phyloP scores from a whole-genome alignment of 352 stramenopile species.

The Phytophthora melonis region DNA sequence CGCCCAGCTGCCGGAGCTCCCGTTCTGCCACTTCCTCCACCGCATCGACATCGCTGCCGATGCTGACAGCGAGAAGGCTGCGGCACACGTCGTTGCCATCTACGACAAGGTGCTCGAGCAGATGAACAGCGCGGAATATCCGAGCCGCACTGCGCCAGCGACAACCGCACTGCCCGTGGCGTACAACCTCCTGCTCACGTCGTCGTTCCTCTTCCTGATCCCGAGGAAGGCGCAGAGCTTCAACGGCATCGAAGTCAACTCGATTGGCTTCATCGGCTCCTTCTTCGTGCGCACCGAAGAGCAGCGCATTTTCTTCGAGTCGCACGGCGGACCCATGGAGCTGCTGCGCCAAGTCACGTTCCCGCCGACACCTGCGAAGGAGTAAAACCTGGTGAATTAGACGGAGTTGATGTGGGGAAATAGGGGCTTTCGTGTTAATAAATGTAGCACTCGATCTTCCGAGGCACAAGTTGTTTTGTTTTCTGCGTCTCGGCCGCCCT shows the following conservation, averaged over 20 bases:
- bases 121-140: slow-evolving; percentile 54
- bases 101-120: slow-evolving; percentile 60
- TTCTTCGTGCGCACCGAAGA: slow-evolving; percentile 77
- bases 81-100: slow-evolving; percentile 48
- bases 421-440: slow-evolving; percentile 36
- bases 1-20: slow-evolving; percentile 69
- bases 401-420: slow-evolving; percentile 23
- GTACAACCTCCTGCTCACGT: slow-evolving; percentile 85
- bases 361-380: slow-evolving; percentile 35
- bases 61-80: slow-evolving; percentile 51
- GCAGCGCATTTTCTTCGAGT: slow-evolving; percentile 64
- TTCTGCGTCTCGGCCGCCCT: slow-evolving; percentile 4
- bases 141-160: slow-evolving; percentile 8
- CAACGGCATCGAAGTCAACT: slow-evolving; percentile 85
- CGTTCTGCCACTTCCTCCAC: slow-evolving; percentile 81
- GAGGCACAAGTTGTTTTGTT: slow-evolving; percentile 26
- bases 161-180: slow-evolving; percentile 45
- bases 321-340: slow-evolving; percentile 58
- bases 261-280: slow-evolving; percentile 84
- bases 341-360: slow-evolving; percentile 76
- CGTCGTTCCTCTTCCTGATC: slow-evolving; percentile 77
- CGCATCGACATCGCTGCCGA: slow-evolving; percentile 54
- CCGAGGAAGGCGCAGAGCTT: slow-evolving; percentile 61
- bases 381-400: no score
- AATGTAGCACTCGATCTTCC: slow-evolving; percentile 32